Evolutionary conservation across 345 rosid species (phyloP).

Genomic region (Corymbia maculata): DNA sequence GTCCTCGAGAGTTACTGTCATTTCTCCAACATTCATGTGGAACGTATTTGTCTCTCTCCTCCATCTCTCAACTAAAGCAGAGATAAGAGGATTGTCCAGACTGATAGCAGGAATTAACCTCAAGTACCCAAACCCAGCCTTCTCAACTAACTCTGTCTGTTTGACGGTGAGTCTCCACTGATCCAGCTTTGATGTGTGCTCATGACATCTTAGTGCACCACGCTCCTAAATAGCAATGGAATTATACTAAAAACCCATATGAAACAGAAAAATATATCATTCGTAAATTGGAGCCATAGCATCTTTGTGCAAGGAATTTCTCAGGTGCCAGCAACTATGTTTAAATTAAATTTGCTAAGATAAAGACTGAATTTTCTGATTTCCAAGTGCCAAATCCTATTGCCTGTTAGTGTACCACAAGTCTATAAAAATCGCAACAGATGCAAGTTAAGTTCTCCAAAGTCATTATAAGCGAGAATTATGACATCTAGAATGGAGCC

Average conservation of each 20-base stretch:
- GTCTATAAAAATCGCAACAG: background rate
- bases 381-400: background rate
- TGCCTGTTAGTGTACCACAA: background rate
- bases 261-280: background rate
- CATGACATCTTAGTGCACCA: conserved; percentile 97
- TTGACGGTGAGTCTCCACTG: conserved; percentile 73
- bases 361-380: background rate
- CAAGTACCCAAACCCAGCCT: conserved; percentile 81
- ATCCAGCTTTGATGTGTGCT: conserved; percentile 86
- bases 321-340: background rate
- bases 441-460: background rate
- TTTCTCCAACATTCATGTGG: conserved; percentile 79
- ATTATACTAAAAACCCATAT: background rate
- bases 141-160: conserved; percentile 77
- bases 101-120: conserved; percentile 91
- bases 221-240: conserved; percentile 43
- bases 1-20: conserved; percentile 86
- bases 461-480: background rate
- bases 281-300: background rate
- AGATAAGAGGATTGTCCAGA: conserved; percentile 85
- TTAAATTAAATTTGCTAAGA: background rate
- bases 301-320: background rate
- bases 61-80: conserved; percentile 94
- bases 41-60: conserved; percentile 94
- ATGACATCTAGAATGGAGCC: background rate